Percentiles rank a stretch among this genome's conserved stretches.
Conservation (phyloP, 306 rosid species). For the Prunus armeniaca region DNA sequence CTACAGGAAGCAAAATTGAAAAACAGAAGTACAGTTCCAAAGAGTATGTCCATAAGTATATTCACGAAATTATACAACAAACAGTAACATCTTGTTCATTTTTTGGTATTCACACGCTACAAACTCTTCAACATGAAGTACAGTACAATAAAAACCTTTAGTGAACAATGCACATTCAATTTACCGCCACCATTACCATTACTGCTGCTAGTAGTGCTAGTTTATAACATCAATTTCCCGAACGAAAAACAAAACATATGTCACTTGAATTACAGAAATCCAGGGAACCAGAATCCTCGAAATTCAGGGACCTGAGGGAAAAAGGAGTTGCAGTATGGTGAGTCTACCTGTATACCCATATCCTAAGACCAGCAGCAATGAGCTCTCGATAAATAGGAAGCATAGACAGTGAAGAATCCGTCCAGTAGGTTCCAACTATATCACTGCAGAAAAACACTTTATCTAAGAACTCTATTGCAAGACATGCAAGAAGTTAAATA, state of each 20-base stretch:
- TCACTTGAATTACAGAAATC: neutral
- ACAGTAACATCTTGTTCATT: neutral
- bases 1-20: neutral
- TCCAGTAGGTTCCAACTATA: constrained; percentile 74
- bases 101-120: neutral
- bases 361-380: constrained; percentile 63
- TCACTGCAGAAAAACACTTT: constrained; percentile 46
- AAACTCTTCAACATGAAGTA: neutral
- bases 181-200: neutral
- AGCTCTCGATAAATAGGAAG: constrained; percentile 89
- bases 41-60: too few species aligned
- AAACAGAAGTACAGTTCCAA: neutral
- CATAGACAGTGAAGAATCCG: constrained; percentile 88
- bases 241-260: constrained; percentile 1
- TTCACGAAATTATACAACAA: neutral
- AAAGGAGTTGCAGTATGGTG: neutral
- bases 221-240: constrained; percentile 3
- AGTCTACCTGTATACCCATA: constrained; percentile 88
- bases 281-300: neutral
- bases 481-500: constrained; percentile 8
- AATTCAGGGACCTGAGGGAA: constrained; percentile 4
- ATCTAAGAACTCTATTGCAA: constrained; percentile 9
- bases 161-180: neutral
- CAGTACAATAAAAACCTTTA: neutral
- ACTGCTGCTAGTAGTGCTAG: neutral